A percentile compares a stretch with the other conserved stretches of the same genome.
Conservation (phyloP, 257 asterid genomes). For the Henckelia pumila region DNA sequence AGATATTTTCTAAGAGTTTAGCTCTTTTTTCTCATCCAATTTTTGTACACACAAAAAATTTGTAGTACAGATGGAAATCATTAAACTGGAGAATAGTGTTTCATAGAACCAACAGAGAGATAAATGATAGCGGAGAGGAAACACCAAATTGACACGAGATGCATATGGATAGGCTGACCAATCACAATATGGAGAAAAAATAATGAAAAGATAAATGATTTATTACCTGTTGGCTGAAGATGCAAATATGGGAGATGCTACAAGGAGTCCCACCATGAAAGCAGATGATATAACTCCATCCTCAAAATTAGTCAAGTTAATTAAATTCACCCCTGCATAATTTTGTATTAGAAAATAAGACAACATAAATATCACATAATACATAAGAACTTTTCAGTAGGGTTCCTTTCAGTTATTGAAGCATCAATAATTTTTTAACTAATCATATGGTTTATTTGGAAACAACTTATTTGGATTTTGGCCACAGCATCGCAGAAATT, state of each 20-base stretch:
- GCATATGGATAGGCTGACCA: background rate
- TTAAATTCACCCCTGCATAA: conserved; percentile 76
- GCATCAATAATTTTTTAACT: no score
- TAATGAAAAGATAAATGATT: background rate
- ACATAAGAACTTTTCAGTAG: conserved; percentile 1
- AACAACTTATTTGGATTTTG: background rate
- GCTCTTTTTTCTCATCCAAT: background rate
- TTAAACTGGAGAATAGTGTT: background rate
- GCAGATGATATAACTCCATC: conserved; percentile 97
- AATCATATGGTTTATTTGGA: background rate
- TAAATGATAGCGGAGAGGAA: background rate
- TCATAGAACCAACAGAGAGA: background rate
- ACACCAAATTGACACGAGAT: background rate
- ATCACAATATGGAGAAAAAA: conserved; percentile 9
- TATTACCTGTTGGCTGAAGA: conserved; percentile 80
- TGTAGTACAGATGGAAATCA: background rate
- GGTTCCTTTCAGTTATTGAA: background rate
- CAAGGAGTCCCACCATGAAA: conserved; percentile 98
- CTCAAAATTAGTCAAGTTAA: conserved; percentile 80
- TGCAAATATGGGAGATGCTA: conserved; percentile 96
- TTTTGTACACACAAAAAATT: background rate
- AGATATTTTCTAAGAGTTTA: conserved; percentile 11
- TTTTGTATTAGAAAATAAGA: conserved; percentile 21
- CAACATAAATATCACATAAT: background rate
- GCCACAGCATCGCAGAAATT: background rate